Evolutionary conservation across 345 rosid species (phyloP).

Genomic region (Camelina sativa): DNA sequence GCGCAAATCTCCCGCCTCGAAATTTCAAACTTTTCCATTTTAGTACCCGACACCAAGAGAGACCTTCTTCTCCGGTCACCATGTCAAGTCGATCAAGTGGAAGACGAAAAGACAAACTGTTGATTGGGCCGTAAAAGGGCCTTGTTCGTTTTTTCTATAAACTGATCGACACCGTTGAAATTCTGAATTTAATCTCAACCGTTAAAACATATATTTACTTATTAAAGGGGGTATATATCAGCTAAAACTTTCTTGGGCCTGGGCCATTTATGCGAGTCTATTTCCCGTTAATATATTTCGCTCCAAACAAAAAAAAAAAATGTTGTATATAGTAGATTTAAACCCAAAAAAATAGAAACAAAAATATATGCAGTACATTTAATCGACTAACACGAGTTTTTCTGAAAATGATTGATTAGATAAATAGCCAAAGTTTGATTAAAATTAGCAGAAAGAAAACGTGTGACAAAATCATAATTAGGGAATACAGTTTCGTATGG

Average conservation of each 20-base stretch:
- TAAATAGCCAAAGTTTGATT: background rate
- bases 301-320: too few species aligned
- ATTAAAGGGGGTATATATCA: too few species aligned
- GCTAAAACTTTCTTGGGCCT: background rate
- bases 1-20: constrained; percentile 34
- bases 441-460: background rate
- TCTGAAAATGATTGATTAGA: background rate
- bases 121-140: constrained; percentile 18
- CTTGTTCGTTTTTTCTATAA: background rate
- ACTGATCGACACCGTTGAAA: constrained; percentile 9
- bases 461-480: background rate
- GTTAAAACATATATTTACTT: background rate
- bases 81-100: background rate
- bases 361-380: background rate
- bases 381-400: background rate
- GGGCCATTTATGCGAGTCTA: background rate
- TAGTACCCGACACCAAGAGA: background rate
- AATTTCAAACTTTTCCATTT: constrained; percentile 16
- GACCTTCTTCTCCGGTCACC: constrained; percentile 12
- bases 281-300: too few species aligned
- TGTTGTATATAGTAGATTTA: too few species aligned
- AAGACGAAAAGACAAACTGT: constrained; percentile 17
- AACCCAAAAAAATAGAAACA: background rate
- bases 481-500: background rate
- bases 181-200: background rate